A percentile compares a stretch with the other conserved stretches of the same genome.
phyloP scores from a whole-genome alignment of 2,329 filamentous ascomycete genomes.

The Penicillium sp. region DNA sequence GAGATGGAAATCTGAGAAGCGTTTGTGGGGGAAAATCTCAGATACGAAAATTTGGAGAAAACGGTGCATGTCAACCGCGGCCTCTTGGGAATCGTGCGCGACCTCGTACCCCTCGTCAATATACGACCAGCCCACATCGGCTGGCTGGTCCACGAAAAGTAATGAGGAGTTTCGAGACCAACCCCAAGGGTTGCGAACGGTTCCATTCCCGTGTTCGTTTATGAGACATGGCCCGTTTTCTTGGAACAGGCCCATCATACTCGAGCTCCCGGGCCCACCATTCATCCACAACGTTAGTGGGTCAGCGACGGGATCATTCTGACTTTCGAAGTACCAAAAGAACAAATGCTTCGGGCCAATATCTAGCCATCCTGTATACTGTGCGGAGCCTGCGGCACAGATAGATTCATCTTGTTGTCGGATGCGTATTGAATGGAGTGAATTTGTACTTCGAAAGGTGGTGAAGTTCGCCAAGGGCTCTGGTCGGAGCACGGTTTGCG shows the following conservation, averaged over 20 bases:
- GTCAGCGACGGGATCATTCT: conserved; percentile 43
- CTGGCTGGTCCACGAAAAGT: conserved; percentile 29
- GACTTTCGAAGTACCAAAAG: conserved; percentile 44
- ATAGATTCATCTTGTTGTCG: conserved; percentile 15
- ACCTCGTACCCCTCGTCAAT: conserved; percentile 18
- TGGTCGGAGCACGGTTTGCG: conserved; percentile 1
- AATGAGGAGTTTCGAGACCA: conserved; percentile 25
- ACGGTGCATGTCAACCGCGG: conserved; percentile 48
- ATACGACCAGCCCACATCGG: conserved; percentile 26
- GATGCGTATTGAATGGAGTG: conserved; percentile 15
- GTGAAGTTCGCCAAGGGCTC: neutral
- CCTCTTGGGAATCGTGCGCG: conserved; percentile 39
- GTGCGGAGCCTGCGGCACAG: conserved; percentile 13
- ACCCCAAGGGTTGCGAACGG: conserved; percentile 15
- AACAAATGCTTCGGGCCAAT: conserved; percentile 22
- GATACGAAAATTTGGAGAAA: conserved; percentile 50
- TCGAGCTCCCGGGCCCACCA: conserved; percentile 53
- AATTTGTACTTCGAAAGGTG: conserved; percentile 5
- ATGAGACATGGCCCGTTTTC: conserved; percentile 47
- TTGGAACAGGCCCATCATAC: conserved; percentile 52
- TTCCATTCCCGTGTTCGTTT: conserved; percentile 21
- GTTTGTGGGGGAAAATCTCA: conserved; percentile 44
- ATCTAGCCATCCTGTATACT: conserved; percentile 18
- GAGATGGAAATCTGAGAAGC: conserved; percentile 43
- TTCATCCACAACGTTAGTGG: conserved; percentile 53